Evolutionary conservation across 2,329 filamentous ascomycete species (phyloP), one percentile per base, ranked within the genome.

Genomic region (Microcera coccophila): DNA sequence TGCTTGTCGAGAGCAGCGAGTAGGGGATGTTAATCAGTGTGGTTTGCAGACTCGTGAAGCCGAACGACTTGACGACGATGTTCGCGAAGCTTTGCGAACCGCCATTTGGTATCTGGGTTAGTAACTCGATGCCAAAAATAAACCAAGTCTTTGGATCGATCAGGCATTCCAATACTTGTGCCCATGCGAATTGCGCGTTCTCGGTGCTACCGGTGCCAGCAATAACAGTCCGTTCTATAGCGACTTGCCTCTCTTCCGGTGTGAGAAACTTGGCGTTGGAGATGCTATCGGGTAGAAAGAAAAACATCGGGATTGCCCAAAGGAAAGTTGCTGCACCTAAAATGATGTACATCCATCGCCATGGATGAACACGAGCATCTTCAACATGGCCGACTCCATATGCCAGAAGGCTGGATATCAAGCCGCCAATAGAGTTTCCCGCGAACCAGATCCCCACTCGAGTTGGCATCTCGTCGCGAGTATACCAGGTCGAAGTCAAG

Each of bases 131-230:
- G 2, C 63, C 65, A 44, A 79, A 70, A 35, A 83, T 69, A 36
- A 82, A 63, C 78, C 77, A 83, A 0, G 77, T 78, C 58, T 82
- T 81, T 3, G 75, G 76, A 49, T 81, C 79, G 9, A 66, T 40
- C 0, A 82, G 57, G 37, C 76, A 79, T 57, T 82, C 78, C 4
- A 60, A 44, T 20, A 71, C 61, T 53, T 83, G 79, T 3, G 70
- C 63, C 66, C 70, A 72, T 39, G 65, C 69, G 69, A 74, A 81
- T 9, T 51, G 58, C 2, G 69, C 61, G 10, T 72, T 69, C 22
- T 75, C 71, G 0, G 73, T 78, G 14, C 60, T 63, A 1, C 77
- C 78, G 1, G 74, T 77, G 12, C 76, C 76, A 1, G 72, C 69
- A 22, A 73, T 60, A 3, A 72, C 65, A 5, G 73, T 68, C 22